A percentile compares a stretch with the other conserved stretches of the same genome.
Evolutionary conservation across 208 protist species (phyloP).

Genomic region (Trypanosoma congolense): DNA sequence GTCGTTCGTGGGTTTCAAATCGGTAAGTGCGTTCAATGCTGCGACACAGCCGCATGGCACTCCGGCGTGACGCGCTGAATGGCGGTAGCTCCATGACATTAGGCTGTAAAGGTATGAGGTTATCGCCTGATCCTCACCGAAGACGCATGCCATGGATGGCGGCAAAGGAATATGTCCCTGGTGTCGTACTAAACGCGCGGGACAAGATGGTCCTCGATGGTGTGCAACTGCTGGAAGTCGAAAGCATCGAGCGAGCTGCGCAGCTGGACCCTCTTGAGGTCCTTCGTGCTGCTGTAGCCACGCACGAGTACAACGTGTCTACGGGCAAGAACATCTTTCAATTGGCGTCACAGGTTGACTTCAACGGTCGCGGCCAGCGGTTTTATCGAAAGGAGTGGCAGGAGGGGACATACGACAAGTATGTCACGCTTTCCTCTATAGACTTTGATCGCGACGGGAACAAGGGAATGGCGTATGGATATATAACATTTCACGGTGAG

Average conservation of each 20-base stretch:
- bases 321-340: constrained; percentile 87
- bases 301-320: constrained; percentile 74
- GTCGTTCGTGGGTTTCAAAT: too few relatives aligned
- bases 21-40: constrained; percentile 19
- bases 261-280: constrained; percentile 84
- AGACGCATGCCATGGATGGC: constrained; percentile 85
- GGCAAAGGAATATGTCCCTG: constrained; percentile 77
- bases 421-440: constrained; percentile 75
- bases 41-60: constrained; percentile 18
- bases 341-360: constrained; percentile 58
- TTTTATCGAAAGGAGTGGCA: constrained; percentile 86
- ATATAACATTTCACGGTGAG: constrained; percentile 88
- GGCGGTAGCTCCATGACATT: constrained; percentile 84
- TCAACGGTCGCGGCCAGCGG: constrained; percentile 66
- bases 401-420: constrained; percentile 87
- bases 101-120: constrained; percentile 64
- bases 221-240: constrained; percentile 66
- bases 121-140: constrained; percentile 64
- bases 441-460: constrained; percentile 74
- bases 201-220: constrained; percentile 83
- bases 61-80: constrained; percentile 67
- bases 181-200: constrained; percentile 72
- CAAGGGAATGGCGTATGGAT: constrained; percentile 78
- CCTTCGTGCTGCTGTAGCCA: constrained; percentile 71
- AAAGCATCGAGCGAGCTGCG: constrained; percentile 66